Evolutionary conservation across 345 rosid genomes (phyloP).

Genomic region (Bruguiera gymnorhiza): DNA sequence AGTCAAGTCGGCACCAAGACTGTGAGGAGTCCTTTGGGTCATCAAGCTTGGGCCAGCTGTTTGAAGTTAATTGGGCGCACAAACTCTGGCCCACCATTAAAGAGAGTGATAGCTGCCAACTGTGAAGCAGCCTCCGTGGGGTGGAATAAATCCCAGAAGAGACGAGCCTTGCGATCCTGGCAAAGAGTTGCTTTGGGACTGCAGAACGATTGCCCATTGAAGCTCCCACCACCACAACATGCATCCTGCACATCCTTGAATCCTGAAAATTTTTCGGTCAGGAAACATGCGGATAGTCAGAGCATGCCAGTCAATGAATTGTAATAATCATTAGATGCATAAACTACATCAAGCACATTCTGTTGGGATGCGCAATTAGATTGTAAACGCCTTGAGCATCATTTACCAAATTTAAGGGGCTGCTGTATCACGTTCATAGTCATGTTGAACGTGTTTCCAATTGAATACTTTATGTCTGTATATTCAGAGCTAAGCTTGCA

Average conservation of each 20-base stretch:
- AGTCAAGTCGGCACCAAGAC: background rate
- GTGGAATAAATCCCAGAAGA: conserved; percentile 58
- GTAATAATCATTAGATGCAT: background rate
- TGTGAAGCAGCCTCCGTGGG: conserved; percentile 46
- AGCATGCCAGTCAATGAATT: background rate
- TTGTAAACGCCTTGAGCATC: background rate
- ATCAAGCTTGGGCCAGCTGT: conserved; percentile 39
- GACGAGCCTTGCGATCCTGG: conserved; percentile 22
- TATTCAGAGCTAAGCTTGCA: conserved; percentile 38
- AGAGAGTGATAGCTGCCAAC: conserved; percentile 49
- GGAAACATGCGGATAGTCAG: background rate
- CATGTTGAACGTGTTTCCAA: conserved; percentile 49
- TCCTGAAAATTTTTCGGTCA: conserved; percentile 24
- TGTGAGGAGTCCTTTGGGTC: background rate
- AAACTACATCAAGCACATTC: background rate
- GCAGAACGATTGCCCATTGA: conserved; percentile 32
- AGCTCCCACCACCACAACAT: conserved; percentile 40
- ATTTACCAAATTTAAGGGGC: conserved; percentile 34
- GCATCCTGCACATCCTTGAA: conserved; percentile 38
- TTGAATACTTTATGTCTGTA: conserved; percentile 39
- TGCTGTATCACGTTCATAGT: conserved; percentile 37
- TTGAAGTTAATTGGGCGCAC: conserved; percentile 47
- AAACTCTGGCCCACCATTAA: conserved; percentile 32
- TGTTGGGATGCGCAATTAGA: background rate
- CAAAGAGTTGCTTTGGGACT: conserved; percentile 32